Conservation (phyloP, 345 rosid species). For the Punica granatum region DNA sequence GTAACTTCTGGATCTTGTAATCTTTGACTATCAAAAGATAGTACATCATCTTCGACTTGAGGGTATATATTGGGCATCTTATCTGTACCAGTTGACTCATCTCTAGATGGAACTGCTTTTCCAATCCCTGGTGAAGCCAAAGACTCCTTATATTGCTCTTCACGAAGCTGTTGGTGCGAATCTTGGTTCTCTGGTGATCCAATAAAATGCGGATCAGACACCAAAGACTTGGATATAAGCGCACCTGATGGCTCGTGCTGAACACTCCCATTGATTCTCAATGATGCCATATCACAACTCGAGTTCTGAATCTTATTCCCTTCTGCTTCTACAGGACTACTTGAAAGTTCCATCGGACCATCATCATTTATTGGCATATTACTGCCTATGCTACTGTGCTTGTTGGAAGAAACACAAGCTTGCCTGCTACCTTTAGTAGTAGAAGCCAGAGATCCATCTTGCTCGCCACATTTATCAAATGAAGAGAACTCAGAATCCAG, state of each 20-base stretch:
- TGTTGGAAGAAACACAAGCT: slow-evolving; percentile 7
- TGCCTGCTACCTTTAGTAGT: slow-evolving; percentile 6
- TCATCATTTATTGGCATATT: slow-evolving; percentile 4
- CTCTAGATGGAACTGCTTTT: slow-evolving; percentile 19
- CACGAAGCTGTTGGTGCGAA: slow-evolving; percentile 24
- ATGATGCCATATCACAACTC: slow-evolving; percentile 22
- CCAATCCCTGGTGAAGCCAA: slow-evolving; percentile 16
- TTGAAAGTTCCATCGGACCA: neutral
- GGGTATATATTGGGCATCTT: slow-evolving; percentile 16
- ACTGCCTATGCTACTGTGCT: slow-evolving; percentile 12
- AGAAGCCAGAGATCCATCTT: slow-evolving; percentile 7
- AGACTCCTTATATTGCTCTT: slow-evolving; percentile 25
- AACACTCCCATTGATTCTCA: slow-evolving; percentile 28
- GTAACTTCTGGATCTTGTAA: slow-evolving; percentile 51
- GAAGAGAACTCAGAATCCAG: slow-evolving; percentile 1
- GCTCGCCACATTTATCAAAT: slow-evolving; percentile 13
- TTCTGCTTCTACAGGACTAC: slow-evolving; percentile 12
- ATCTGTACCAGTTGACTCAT: slow-evolving; percentile 20
- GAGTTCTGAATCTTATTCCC: slow-evolving; percentile 11
- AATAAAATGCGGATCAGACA: slow-evolving; percentile 33
- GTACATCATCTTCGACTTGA: slow-evolving; percentile 52
- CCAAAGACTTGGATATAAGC: slow-evolving; percentile 17
- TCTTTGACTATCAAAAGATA: slow-evolving; percentile 52
- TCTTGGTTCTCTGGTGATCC: slow-evolving; percentile 28
- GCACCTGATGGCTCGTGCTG: slow-evolving; percentile 27